These are phyloP conservation scores for Arthrobotrys megalospora DNA, from an alignment of 2,329 filamentous ascomycete genomes.

Conservation along the genomic window DNA sequence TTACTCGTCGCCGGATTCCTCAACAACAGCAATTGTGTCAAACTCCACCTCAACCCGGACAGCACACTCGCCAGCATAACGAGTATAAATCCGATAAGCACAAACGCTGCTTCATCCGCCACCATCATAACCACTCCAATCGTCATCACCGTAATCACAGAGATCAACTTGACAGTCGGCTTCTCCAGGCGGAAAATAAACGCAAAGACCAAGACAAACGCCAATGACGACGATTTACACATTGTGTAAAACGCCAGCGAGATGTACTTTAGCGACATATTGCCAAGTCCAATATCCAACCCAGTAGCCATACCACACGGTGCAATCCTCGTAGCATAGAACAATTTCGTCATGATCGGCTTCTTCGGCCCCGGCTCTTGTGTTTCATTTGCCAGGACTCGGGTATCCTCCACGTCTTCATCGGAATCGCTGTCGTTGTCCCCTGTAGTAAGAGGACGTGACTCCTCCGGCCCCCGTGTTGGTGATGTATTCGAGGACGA, in stretches of 20 bases:
- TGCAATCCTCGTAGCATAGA: conserved; percentile 91
- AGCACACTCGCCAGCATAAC: conserved; percentile 96
- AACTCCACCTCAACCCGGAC: conserved; percentile 95
- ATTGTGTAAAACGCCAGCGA: conserved; percentile 94
- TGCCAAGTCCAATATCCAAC: conserved; percentile 94
- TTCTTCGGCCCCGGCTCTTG: conserved; percentile 62
- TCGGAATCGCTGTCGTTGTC: conserved; percentile 44
- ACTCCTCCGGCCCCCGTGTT: conserved; percentile 72
- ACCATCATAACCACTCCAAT: conserved; percentile 98
- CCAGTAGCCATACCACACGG: conserved; percentile 94
- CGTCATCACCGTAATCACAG: conserved; percentile 93
- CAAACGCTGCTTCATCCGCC: conserved; percentile 91
- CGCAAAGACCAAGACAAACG: conserved; percentile 94
- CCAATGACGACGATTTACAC: conserved; percentile 96
- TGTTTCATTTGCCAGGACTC: conserved; percentile 56
- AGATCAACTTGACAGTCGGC: conserved; percentile 86
- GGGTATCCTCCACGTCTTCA: conserved; percentile 62
- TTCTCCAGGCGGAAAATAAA: conserved; percentile 93
- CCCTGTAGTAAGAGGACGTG: conserved; percentile 63
- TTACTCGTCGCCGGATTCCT: conserved; percentile 96
- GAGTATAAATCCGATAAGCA: conserved; percentile 86
- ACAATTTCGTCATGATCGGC: conserved; percentile 84
- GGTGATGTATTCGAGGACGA: conserved; percentile 70
- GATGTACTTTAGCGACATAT: conserved; percentile 96
- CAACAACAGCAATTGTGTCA: conserved; percentile 96